These are phyloP conservation scores for Monosporozyma yasuniensis DNA, from an alignment of 805 yeast genomes.

Conservation along the genomic window DNA sequence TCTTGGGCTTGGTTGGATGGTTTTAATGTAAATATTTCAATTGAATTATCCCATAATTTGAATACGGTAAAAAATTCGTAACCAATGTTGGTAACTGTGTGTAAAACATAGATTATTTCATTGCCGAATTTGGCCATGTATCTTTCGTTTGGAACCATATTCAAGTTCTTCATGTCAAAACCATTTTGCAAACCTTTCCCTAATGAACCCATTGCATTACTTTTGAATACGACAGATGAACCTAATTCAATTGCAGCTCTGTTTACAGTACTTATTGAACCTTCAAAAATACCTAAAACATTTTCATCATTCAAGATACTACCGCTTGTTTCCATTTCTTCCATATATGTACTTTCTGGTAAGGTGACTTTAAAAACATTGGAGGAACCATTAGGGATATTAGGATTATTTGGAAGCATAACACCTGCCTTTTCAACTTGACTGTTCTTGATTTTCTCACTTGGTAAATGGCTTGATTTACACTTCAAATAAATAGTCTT, in stretches of 20 bases:
- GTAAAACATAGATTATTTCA: conserved; percentile 57
- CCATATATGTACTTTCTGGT: conserved; percentile 54
- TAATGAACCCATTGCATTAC: conserved; percentile 65
- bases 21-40: conserved; percentile 50
- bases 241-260: conserved; percentile 78
- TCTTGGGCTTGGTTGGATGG: conserved; percentile 59
- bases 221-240: conserved; percentile 57
- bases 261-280: conserved; percentile 56
- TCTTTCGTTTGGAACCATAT: conserved; percentile 36
- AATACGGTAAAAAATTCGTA: conserved; percentile 67
- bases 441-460: conserved; percentile 38
- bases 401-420: conserved; percentile 60
- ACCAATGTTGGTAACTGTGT: conserved; percentile 54
- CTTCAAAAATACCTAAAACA: conserved; percentile 67
- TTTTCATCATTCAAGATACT: conserved; percentile 55
- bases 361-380: conserved; percentile 54
- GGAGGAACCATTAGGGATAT: conserved; percentile 31
- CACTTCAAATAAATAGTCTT: conserved; percentile 64
- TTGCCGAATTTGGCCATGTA: conserved; percentile 50
- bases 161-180: conserved; percentile 54
- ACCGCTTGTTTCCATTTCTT: conserved; percentile 48
- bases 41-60: conserved; percentile 49
- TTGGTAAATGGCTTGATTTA: conserved; percentile 39
- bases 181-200: conserved; percentile 84
- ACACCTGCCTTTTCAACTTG: conserved; percentile 50